These are phyloP conservation scores for Exophiala lecanii-corni DNA, from an alignment of 2,329 filamentous ascomycete genomes.

Conservation along the genomic window DNA sequence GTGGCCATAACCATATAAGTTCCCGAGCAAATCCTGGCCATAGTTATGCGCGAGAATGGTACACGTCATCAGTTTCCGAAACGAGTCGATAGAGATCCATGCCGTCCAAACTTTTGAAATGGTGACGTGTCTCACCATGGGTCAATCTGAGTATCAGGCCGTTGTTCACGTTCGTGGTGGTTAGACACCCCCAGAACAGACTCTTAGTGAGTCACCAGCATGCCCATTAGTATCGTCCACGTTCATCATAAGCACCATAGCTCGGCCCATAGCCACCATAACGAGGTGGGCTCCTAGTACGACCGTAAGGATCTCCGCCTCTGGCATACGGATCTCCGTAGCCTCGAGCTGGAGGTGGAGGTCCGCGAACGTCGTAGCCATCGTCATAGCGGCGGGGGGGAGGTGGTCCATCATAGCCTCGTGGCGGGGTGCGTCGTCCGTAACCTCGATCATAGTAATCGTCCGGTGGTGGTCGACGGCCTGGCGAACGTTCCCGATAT, in stretches of 20 bases:
- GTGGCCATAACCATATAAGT: no score
- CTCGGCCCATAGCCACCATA: constrained; percentile 21
- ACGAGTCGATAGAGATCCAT: neutral
- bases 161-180: no score
- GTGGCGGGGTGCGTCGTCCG: constrained; percentile 73
- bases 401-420: constrained; percentile 66
- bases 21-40: no score
- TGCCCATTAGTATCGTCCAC: constrained; percentile 26
- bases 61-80: neutral
- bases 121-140: no score
- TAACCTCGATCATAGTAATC: constrained; percentile 80
- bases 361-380: constrained; percentile 57
- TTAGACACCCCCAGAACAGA: no score
- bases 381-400: constrained; percentile 65
- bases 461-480: constrained; percentile 60
- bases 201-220: no score
- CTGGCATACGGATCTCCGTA: constrained; percentile 58
- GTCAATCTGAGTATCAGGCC: no score
- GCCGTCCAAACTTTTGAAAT: no score
- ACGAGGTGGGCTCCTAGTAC: constrained; percentile 25
- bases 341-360: constrained; percentile 50
- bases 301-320: constrained; percentile 39
- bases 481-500: constrained; percentile 77
- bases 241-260: constrained; percentile 23
- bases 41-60: no score